A percentile compares a stretch with the other conserved stretches of the same genome.
These are phyloP conservation scores for Barbarea vulgaris DNA, from an alignment of 345 rosid species.

Conservation along the genomic window DNA sequence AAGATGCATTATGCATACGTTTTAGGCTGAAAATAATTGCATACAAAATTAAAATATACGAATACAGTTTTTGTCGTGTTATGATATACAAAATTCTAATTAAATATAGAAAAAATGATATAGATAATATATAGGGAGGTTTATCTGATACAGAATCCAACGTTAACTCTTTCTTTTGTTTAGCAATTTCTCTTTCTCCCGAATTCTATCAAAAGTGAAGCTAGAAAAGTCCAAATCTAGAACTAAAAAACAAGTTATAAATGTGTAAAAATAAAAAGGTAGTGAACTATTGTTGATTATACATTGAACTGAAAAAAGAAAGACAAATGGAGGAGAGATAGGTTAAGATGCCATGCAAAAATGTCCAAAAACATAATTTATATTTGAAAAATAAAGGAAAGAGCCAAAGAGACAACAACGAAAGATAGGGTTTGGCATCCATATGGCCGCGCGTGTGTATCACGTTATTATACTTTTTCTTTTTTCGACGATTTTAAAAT, in stretches of 20 bases:
- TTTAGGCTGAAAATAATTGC: constrained; percentile 5
- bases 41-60: not conserved
- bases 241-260: constrained; percentile 18
- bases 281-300: constrained; percentile 27
- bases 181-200: constrained; percentile 27
- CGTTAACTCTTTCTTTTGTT: constrained; percentile 28
- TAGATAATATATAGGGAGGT: constrained; percentile 7
- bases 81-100: not conserved
- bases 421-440: constrained; percentile 9
- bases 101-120: not conserved
- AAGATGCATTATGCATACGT: not conserved
- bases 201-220: constrained; percentile 31
- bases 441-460: constrained; percentile 29
- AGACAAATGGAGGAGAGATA: constrained; percentile 45
- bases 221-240: constrained; percentile 18
- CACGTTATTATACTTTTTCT: not conserved
- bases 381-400: not conserved
- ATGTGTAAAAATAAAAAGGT: not conserved
- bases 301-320: constrained; percentile 38
- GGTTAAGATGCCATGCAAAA: constrained; percentile 43
- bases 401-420: constrained; percentile 1
- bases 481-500: not conserved
- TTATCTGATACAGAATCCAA: constrained; percentile 34
- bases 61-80: constrained; percentile 16
- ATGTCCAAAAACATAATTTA: constrained; percentile 27